Evolutionary conservation across 2,329 filamentous ascomycete species (phyloP), one percentile per base, ranked within the genome.

Genomic region (Microdochium bolleyi): DNA sequence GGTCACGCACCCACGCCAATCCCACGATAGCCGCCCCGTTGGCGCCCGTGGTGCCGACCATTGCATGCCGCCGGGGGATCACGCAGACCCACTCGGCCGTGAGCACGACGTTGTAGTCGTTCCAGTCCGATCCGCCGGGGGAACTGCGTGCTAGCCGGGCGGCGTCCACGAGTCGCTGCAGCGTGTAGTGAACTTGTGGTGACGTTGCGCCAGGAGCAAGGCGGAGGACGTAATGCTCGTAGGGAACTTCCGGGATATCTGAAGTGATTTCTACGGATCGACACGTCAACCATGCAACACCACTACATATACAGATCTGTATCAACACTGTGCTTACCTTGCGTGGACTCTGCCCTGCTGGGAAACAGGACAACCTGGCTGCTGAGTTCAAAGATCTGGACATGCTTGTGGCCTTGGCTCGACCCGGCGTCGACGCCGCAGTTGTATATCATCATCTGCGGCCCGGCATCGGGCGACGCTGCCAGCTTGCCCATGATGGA

Each of bases 331-430:
- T 46, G 21, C 41, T 46, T 13, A 46, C 41, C 41, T 7, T 16
- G 8, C 3, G 41, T 46, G 14, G 54, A 53, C 2, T 38, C 49
- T 21, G 56, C 52, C 21, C 44, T 19, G 34, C 57, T 58, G 11
- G 63, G 61, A 25, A 65, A 67, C 13, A 60, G 24, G 70, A 69
- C 50, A 62, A 59, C 0, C 64, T 19, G 9, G n/a, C 14, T 21
- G 21, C 41, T 21, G n/a, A 7, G 19, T 19, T 46, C 67, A 49
- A 74, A 66, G 1, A 74, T 52, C 54, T 75, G 72, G 54, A 74
- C 60, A 59, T 75, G 72, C 56, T 75, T 75, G 58, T 76, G 72
- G 3, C 70, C 70, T 52, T 73, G 67, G 14, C 67, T 71, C 1
- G 64, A 68, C 19, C 73, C 73, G 50, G 67, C 68, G 24, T 72